phyloP scores from a whole-genome alignment of 208 protist species.

The Leishmania aethiopica region DNA sequence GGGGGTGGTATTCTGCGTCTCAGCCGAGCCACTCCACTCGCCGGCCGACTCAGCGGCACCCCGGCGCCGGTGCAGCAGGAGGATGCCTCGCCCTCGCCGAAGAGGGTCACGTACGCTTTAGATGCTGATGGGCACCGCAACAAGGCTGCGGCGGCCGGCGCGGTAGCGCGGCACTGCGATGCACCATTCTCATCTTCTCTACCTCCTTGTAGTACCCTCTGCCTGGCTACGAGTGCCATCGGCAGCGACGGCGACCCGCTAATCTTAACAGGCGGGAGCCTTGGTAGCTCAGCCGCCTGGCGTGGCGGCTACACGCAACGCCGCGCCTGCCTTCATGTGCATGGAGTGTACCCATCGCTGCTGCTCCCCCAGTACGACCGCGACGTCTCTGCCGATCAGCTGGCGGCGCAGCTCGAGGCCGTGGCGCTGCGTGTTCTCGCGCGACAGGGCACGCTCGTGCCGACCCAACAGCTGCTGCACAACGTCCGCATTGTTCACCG shows the following conservation, averaged over 20 bases:
- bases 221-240: not conserved
- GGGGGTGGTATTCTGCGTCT: not conserved
- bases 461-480: slow-evolving; percentile 64
- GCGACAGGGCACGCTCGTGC: slow-evolving; percentile 11
- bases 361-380: slow-evolving; percentile 59
- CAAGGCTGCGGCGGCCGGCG: not conserved
- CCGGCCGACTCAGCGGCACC: not conserved
- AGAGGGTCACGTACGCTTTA: not conserved
- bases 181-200: not conserved
- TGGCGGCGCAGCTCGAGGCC: slow-evolving; percentile 78
- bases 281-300: slow-evolving; percentile 7
- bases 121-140: not conserved
- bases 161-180: not conserved
- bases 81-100: not conserved
- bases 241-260: not conserved
- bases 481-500: slow-evolving; percentile 58
- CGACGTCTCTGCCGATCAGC: slow-evolving; percentile 58
- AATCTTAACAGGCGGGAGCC: not conserved
- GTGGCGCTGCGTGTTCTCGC: slow-evolving; percentile 43
- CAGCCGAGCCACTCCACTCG: not conserved
- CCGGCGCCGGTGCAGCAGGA: not conserved
- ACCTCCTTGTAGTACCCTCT: not conserved
- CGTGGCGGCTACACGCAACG: slow-evolving; percentile 25
- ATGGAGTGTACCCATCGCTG: slow-evolving; percentile 83
- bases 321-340: slow-evolving; percentile 76